Base-by-base conservation (phyloP, 164 flowering plant genomes). In the Aristolochia contorta region DNA sequence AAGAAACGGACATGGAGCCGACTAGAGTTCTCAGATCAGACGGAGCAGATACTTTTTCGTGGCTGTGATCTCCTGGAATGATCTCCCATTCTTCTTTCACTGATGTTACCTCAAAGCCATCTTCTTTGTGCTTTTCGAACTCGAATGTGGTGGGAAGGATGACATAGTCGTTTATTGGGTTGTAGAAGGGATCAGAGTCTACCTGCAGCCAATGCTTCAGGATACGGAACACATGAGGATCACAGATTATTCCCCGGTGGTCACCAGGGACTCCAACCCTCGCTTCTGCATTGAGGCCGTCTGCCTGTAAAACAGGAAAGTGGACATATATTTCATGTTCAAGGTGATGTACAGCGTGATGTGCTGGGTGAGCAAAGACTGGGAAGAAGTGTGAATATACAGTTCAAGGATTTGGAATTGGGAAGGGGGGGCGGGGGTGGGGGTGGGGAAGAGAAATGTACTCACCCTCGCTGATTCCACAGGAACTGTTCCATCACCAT, bases 401-500 rank as follows among this genome's bases (percentile, higher is more conserved):
- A 10, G 3, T 37, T 0, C 43, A 37, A 37, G 43, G n/a, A n/a
- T n/a, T n/a, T n/a, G n/a, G n/a, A n/a, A n/a, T n/a, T n/a, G n/a
- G n/a, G n/a, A n/a, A n/a, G n/a, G n/a, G n/a, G n/a, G n/a, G n/a
- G n/a, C n/a, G n/a, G n/a, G n/a, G n/a, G n/a, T n/a, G n/a, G n/a
- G n/a, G n/a, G n/a, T n/a, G n/a, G n/a, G n/a, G n/a, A n/a, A n/a
- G n/a, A n/a, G n/a, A n/a, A 27, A 27, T 27, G 24, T 56, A 60
- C 72, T 58, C 72, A 94, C 99, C 95, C 78, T 85, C 4, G 97
- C 93, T 57, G 99, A 94, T 78, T 94, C 99, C 27, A 72, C 30
- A n/a, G 99, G 97, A 72, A 94, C 97, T 25, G 99, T 94, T 37
- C 99, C 99, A 80, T 94, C 99, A 60, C 99, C 99, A 80, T 89